Base-by-base conservation (phyloP, 2,329 filamentous ascomycete genomes). In the Alternaria hordeiaustralica region DNA sequence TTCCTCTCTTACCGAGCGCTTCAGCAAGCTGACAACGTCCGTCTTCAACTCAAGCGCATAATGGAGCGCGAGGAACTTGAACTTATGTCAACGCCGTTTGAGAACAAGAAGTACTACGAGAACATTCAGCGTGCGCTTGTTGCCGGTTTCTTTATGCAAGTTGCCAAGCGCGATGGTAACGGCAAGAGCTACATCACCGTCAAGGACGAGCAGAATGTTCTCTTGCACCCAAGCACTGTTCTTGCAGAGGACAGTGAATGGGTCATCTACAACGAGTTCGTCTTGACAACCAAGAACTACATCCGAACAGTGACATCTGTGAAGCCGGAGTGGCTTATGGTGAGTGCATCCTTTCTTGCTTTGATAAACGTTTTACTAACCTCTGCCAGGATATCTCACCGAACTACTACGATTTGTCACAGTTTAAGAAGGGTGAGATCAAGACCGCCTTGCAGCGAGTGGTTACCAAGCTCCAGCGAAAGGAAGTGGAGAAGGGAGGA, bases 71-170 rank as follows among this genome's bases (percentile, higher is more conserved):
- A 94, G 70, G 92, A 90, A 62, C 83, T 99, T 10, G 92, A 97
- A 65, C 88, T 99, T 55, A 80, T 97, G 58, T 96, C 92, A 56
- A 98, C 95, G 0, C 88, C 92, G 0, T 98, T 97, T 77, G 91
- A 94, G 74, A 90, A 98, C 83, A 97, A 97, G 85, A 93, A 96
- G 77, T 99, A 99, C 85, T 99, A 98, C 82, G 93, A 89, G 79
- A 99, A 99, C 80, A 99, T 99, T 75, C 92, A 95, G 47, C 90
- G 94, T 41, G 95, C 96, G 9, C 87, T 99, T 13, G 91, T 97
- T 12, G 88, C 94, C 1, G 96, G 96, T 33, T 99, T 99, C 87
- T 99, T 99, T 86, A 99, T 99, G 96, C 96, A 99, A 80, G 93
- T 98, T 21, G 96, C 96, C 63, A 97, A 97, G 89, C 93, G 92